Conservation (phyloP, 805 yeast genomes). For the Teunomyces gatunensis region DNA sequence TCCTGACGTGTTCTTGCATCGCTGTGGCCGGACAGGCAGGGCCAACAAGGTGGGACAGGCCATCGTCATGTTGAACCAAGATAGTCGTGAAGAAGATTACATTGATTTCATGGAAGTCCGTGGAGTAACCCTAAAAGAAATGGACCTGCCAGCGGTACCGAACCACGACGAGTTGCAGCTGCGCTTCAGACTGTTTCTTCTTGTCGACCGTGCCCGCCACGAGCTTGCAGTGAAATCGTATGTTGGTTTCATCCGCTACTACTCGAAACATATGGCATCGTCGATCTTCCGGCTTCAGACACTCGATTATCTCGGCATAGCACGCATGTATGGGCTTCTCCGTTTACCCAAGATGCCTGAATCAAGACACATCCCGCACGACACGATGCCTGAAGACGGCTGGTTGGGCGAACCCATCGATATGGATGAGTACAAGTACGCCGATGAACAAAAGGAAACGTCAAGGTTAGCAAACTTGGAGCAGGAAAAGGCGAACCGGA, state of each 20-base stretch:
- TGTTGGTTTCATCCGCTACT: conserved; percentile 79
- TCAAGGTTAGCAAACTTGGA: conserved; percentile 58
- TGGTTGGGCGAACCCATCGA: conserved; percentile 67
- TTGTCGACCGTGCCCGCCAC: conserved; percentile 74
- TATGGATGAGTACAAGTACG: conserved; percentile 64
- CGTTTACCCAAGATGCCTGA: conserved; percentile 97
- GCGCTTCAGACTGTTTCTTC: conserved; percentile 49
- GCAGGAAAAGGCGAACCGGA: conserved; percentile 37
- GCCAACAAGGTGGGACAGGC: conserved; percentile 85
- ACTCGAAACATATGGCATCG: conserved; percentile 82
- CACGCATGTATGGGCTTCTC: conserved; percentile 73
- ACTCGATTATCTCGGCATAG: conserved; percentile 70
- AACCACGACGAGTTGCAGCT: conserved; percentile 24
- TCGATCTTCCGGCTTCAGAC: conserved; percentile 78
- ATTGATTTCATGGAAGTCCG: conserved; percentile 77
- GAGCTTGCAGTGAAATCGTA: conserved; percentile 78
- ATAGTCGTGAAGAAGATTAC: conserved; percentile 76
- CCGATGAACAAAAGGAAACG: conserved; percentile 62
- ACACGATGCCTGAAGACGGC: conserved; percentile 64
- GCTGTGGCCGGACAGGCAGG: conserved; percentile 94
- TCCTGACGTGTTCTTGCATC: conserved; percentile 85
- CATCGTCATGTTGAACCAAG: conserved; percentile 65
- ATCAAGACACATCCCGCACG: conserved; percentile 47
- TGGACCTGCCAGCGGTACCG: conserved; percentile 22
- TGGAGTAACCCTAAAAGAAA: conserved; percentile 47